Evolutionary conservation across 1,139 yeast genomes (phyloP), one percentile per base, ranked within the genome.

Genomic region (Yamadazyma pseudoaaseri): DNA sequence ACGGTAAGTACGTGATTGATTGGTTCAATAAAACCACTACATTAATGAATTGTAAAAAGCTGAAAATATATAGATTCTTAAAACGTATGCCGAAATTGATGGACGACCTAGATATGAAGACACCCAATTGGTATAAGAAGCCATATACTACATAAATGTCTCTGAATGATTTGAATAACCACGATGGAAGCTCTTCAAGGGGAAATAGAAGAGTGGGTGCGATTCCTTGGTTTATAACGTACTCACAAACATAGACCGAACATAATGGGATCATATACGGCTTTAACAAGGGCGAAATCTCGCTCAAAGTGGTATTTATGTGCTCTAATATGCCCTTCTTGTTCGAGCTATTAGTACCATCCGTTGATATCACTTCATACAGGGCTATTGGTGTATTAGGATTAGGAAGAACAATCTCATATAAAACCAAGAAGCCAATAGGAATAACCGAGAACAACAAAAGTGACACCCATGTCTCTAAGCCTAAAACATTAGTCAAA

Each of bases 81-180:
- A 89, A 60, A 30, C 95, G 62, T 22, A 86, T 49, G 2, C 73
- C 73, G 38, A 81, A 69, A 6, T 79, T 69, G 1, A 86, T 80
- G 1, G 96, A 86, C 0, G 97, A 85, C 37, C 97, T 67, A 2
- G 97, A 87, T 1, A 92, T 73, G 49, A 90, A 87, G 0, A 92
- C 98, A 6, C 98, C 98, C 6, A 87, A 56, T 55, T 92, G 97
- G 52, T 92, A 92, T 3, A 90, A 57, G 5, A 95, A 84, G n/a
- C 96, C 95, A 52, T 92, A 92, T 0, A 89, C 81, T 15, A 92
- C 97, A 54, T 92, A 92, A 6, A 86, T 83, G 48, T 92, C 98
- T 42, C 97, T 70, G 55, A 76, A 86, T 14, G 75, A 65, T 3
- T 65, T 54, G 51, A 89, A 86, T 7, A 69, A 45, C 73, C 73